These are phyloP conservation scores for Actinomortierella ambigua DNA, from an alignment of 371 early-diverging fungal genomes.

Conservation along the genomic window DNA sequence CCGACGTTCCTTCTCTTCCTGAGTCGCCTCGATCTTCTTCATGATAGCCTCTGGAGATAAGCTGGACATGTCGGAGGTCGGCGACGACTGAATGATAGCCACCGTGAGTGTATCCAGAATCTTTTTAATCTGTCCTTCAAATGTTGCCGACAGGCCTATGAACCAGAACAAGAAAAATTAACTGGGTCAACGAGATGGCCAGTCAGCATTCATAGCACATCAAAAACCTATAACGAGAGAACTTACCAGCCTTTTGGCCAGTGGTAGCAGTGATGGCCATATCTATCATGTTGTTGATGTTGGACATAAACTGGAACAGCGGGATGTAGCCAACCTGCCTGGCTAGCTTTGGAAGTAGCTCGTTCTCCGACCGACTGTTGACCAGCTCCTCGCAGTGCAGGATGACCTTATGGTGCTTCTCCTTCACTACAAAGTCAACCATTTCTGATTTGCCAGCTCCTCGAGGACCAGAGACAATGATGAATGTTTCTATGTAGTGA, in stretches of 20 bases:
- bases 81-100: conserved; percentile 49
- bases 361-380: conserved; percentile 72
- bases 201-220: no score
- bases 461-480: conserved; percentile 62
- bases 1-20: conserved; percentile 44
- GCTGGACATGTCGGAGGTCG: conserved; percentile 36
- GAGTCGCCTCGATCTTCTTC: conserved; percentile 41
- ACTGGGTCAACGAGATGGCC: not conserved
- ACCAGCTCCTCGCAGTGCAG: conserved; percentile 83
- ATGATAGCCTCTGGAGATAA: conserved; percentile 39
- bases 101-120: conserved; percentile 65
- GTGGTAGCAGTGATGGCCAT: conserved; percentile 83
- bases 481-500: conserved; percentile 56
- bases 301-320: conserved; percentile 78
- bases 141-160: conserved; percentile 55
- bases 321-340: conserved; percentile 83
- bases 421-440: conserved; percentile 57
- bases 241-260: conserved; percentile 80
- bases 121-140: conserved; percentile 65
- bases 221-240: no score
- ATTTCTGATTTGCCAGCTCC: conserved; percentile 66
- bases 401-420: conserved; percentile 65
- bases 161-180: not conserved
- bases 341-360: conserved; percentile 69
- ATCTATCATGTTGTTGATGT: conserved; percentile 74